Evolutionary conservation across 768 basidiomycete species (phyloP).

Genomic region (Rhizopogon sp.): DNA sequence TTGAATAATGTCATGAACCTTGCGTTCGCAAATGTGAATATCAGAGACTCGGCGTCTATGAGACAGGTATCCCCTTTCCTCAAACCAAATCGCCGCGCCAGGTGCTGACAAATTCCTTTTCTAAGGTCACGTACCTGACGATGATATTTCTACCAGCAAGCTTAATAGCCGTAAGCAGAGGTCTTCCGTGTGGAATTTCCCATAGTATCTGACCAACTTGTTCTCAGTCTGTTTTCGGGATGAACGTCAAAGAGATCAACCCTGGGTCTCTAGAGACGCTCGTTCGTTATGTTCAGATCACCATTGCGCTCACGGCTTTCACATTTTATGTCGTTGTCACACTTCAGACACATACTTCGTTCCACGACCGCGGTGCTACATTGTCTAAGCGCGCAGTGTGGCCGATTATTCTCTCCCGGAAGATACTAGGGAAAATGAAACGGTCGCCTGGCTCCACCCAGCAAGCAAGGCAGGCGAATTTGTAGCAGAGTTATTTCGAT

Average conservation of each 20-base stretch:
- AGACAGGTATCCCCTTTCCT: conserved; percentile 19
- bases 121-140: conserved; percentile 43
- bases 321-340: conserved; percentile 55
- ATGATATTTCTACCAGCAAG: conserved; percentile 61
- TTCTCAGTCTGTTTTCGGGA: conserved; percentile 45
- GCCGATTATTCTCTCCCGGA: conserved; percentile 12
- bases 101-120: neutral
- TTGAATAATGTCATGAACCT: conserved; percentile 30
- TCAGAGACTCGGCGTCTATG: conserved; percentile 39
- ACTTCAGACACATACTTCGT: conserved; percentile 33
- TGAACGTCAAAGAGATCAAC: conserved; percentile 50
- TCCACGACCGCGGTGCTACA: conserved; percentile 13
- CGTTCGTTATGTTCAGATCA: conserved; percentile 32
- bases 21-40: conserved; percentile 54
- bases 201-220: neutral
- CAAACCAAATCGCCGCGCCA: conserved; percentile 19
- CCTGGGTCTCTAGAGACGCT: conserved; percentile 28
- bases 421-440: neutral
- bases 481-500: no score
- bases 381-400: conserved; percentile 17
- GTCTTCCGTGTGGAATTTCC: neutral
- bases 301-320: conserved; percentile 41
- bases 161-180: conserved; percentile 29
- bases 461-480: no score
- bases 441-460: no score